phyloP scores from a whole-genome alignment of 306 rosid species.

The Macrotyloma uniflorum region DNA sequence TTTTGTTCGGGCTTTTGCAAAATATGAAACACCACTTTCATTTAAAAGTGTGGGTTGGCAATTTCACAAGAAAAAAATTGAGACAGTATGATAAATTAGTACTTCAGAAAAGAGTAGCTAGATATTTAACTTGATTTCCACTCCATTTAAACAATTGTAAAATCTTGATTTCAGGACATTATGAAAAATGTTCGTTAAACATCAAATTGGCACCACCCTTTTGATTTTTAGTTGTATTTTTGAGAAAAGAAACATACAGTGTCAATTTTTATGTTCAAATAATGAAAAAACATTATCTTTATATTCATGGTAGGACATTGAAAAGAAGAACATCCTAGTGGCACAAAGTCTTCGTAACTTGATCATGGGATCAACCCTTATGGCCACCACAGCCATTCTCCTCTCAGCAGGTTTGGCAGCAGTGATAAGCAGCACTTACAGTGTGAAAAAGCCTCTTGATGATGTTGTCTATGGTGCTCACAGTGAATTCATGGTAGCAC shows the following conservation, averaged over 20 bases:
- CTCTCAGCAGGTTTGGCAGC: constrained; percentile 83
- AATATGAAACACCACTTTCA: constrained; percentile 9
- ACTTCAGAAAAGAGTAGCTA: too few species aligned
- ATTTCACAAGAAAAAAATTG: neutral
- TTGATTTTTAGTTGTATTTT: neutral
- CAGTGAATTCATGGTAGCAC: constrained; percentile 75
- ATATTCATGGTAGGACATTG: constrained; percentile 68
- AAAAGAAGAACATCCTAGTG: constrained; percentile 85
- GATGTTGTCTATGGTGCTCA: constrained; percentile 77
- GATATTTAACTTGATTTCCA: too few species aligned
- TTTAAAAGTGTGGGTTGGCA: constrained; percentile 2
- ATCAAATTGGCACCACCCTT: neutral
- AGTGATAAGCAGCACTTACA: constrained; percentile 83
- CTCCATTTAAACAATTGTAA: too few species aligned
- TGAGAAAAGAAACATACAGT: too few species aligned
- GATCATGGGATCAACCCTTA: constrained; percentile 87
- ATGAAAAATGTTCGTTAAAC: neutral
- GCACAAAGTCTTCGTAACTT: constrained; percentile 80
- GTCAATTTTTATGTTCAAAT: neutral
- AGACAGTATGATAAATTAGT: too few species aligned
- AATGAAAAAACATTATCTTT: neutral
- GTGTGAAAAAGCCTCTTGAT: constrained; percentile 72
- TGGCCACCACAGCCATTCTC: constrained; percentile 89
- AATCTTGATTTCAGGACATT: too few species aligned
- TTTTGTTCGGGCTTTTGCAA: neutral